Conservation (phyloP, 306 rosid genomes). For the Fragaria ananassa region DNA sequence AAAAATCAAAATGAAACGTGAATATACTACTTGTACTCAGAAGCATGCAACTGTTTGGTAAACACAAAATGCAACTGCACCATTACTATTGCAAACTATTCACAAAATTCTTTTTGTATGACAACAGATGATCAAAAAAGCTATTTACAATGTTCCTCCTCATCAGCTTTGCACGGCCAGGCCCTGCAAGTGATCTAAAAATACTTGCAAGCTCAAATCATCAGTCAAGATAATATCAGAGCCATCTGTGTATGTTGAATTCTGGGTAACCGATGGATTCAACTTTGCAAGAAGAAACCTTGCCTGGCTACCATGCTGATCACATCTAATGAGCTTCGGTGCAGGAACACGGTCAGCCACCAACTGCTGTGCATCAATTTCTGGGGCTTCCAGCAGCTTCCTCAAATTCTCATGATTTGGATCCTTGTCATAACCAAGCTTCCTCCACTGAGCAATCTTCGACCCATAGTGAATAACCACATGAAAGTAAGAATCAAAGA, state of each 20-base stretch:
- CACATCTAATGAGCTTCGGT: conserved; percentile 75
- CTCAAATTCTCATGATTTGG: conserved; percentile 76
- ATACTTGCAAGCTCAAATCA: conserved; percentile 86
- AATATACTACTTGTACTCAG: not conserved
- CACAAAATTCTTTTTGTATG: conserved; percentile 15
- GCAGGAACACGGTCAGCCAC: conserved; percentile 67
- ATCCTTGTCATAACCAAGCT: conserved; percentile 77
- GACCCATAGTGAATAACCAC: conserved; percentile 88
- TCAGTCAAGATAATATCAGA: conserved; percentile 80
- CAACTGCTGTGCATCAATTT: conserved; percentile 70
- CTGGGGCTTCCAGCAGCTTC: conserved; percentile 81
- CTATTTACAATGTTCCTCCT: conserved; percentile 16
- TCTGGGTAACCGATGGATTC: conserved; percentile 89
- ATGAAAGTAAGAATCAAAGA: conserved; percentile 79
- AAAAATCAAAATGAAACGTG: not conserved
- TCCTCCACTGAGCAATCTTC: conserved; percentile 78
- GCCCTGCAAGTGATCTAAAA: conserved; percentile 77
- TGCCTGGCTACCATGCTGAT: conserved; percentile 87
- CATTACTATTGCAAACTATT: conserved; percentile 14
- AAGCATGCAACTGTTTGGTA: not conserved
- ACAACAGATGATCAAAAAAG: conserved; percentile 15
- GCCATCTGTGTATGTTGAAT: conserved; percentile 67
- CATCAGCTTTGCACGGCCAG: conserved; percentile 82
- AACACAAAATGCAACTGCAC: conserved; percentile 3
- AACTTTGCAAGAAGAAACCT: conserved; percentile 92